Base-by-base conservation (phyloP, 164 flowering plant species). In the Chimonanthus salicifolius region DNA sequence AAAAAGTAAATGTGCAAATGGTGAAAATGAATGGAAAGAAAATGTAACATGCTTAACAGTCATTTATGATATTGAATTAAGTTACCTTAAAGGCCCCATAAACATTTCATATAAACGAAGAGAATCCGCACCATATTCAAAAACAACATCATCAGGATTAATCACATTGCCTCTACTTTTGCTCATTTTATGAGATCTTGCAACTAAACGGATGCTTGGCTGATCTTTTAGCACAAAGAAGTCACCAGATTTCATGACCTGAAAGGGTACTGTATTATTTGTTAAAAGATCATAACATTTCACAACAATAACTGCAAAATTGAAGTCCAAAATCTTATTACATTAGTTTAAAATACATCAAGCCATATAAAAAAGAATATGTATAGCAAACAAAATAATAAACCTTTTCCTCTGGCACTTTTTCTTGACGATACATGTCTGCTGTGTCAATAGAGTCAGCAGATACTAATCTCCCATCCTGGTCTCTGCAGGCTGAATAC, bases 51-150 rank as follows among this genome's bases (percentile, higher is more conserved):
- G 20, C 45, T 47, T 47, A 58, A 71, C 5, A 62, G 16, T 51
- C 11, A 48, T 16, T 47, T 47, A 21, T 43, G 6, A 44, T 11
- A 7, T 71, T 62, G 54, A 47, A 47, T 7, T 4, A 33, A 18
- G 16, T n/a, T 79, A 82, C 84, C 84, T 82, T 16, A 82, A 69
- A n/a, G 98, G 99, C 67, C 99, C 99, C 97, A 95, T 90, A 82
- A 95, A 95, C 97, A 95, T 95, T 84, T 95, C 99, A 83, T 95
- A 95, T 65, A 95, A 85, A 64, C 99, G 94, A 58, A 95, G 97
- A 77, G 99, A 92, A 81, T 95, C 98, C 74, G 99, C 98, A 79
- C 99, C 98, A 78, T 90, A 92, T 81, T 89, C 92, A 21, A 82
- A 78, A 74, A 95, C 89, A 71, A 92, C 91, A 76, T 91, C 97